A percentile compares a stretch with the other conserved stretches of the same genome.
Conservation (phyloP, 1,284 basidiomycete species). For the Paramarasmius palmivorus region DNA sequence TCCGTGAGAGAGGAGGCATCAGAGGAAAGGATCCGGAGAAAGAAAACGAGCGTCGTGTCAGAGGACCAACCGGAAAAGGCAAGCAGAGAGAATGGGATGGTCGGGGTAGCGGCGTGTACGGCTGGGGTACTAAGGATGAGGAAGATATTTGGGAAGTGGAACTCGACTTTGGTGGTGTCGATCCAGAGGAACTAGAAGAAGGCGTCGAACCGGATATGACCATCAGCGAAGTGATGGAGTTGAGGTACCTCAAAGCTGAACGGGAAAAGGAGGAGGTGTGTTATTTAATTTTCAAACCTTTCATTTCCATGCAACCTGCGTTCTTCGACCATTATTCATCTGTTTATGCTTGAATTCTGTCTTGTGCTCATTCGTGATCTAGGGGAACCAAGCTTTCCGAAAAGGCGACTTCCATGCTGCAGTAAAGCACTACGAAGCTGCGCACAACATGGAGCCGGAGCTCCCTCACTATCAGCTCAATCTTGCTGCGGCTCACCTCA, state of each 20-base stretch:
- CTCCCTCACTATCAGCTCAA: slow-evolving; percentile 73
- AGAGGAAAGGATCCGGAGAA: slow-evolving; percentile 5
- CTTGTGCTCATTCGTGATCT: slow-evolving; percentile 10
- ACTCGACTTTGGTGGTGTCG: slow-evolving; percentile 56
- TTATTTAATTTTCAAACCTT: slow-evolving; percentile 1
- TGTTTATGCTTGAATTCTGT: not conserved
- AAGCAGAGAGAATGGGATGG: slow-evolving; percentile 74
- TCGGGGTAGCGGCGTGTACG: slow-evolving; percentile 61
- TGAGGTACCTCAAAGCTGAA: slow-evolving; percentile 66
- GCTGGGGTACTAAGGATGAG: slow-evolving; percentile 70
- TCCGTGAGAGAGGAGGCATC: slow-evolving; percentile 4
- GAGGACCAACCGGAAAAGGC: slow-evolving; percentile 39
- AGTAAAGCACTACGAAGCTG: slow-evolving; percentile 55
- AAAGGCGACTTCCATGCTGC: slow-evolving; percentile 55
- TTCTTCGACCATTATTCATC: no score
- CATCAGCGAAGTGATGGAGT: slow-evolving; percentile 69
- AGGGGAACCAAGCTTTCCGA: slow-evolving; percentile 69
- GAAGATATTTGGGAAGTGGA: slow-evolving; percentile 73
- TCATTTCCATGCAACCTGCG: no score
- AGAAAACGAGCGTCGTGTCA: not conserved
- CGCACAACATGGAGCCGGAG: slow-evolving; percentile 64
- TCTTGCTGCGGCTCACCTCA: slow-evolving; percentile 67
- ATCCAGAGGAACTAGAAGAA: slow-evolving; percentile 48
- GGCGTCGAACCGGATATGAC: slow-evolving; percentile 54
- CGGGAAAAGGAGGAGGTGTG: slow-evolving; percentile 64